phyloP scores from a whole-genome alignment of 1,139 yeast species.

The Taphrina communis region DNA sequence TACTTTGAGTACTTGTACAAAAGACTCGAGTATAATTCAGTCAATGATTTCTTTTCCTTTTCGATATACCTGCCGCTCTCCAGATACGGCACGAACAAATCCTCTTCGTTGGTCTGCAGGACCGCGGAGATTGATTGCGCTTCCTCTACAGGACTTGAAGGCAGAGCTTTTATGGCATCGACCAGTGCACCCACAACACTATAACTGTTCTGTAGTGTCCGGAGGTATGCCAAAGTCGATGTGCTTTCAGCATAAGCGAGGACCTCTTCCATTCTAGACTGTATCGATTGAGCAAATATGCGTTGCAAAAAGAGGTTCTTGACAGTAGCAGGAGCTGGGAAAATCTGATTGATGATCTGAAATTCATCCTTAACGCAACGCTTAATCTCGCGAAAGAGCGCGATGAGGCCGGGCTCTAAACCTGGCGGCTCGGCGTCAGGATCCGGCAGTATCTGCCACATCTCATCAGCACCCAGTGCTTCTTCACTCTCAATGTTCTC shows the following conservation, averaged over 20 bases:
- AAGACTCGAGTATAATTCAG: conserved; percentile 60
- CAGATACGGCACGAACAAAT: conserved; percentile 73
- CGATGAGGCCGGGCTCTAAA: conserved; percentile 55
- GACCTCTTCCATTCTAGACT: conserved; percentile 67
- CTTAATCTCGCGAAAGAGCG: conserved; percentile 55
- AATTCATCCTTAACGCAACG: conserved; percentile 70
- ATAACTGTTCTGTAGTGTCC: conserved; percentile 73
- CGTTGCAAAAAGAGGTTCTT: conserved; percentile 74
- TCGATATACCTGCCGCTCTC: conserved; percentile 73
- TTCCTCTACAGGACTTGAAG: conserved; percentile 35
- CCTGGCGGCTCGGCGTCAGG: conserved; percentile 55
- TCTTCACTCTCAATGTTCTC: conserved; percentile 55
- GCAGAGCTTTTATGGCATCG: conserved; percentile 66
- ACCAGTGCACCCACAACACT: conserved; percentile 68
- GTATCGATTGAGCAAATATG: conserved; percentile 75
- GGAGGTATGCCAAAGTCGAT: conserved; percentile 74
- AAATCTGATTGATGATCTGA: conserved; percentile 72
- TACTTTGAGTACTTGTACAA: conserved; percentile 44
- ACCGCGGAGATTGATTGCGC: conserved; percentile 56
- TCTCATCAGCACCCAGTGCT: conserved; percentile 52
- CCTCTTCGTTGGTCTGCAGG: conserved; percentile 74
- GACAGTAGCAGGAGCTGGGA: conserved; percentile 70
- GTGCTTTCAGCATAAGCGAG: conserved; percentile 68
- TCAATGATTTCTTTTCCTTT: conserved; percentile 73
- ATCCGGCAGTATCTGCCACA: conserved; percentile 60